Evolutionary conservation across 306 rosid species (phyloP), one percentile per base, ranked within the genome.

Genomic region (Sphenostylis stenocarpa): DNA sequence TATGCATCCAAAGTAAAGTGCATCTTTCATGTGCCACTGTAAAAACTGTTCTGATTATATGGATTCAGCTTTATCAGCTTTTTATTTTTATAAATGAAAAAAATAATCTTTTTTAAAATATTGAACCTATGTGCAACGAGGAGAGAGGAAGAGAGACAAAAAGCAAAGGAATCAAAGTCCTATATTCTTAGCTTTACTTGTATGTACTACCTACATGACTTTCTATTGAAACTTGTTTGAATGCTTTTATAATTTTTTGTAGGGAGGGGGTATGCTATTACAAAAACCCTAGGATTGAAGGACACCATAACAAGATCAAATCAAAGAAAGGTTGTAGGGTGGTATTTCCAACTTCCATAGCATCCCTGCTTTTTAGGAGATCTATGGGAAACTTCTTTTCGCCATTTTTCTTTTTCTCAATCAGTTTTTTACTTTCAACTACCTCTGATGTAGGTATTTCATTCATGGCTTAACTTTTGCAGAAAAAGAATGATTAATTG

Each of bases 151-250:
- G 74, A 72, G 58, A 64, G 67, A 77, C 49, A 62, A 45, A 75
- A 63, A 64, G 63, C 57, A 77, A 36, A 67, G 66, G 77, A 69
- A 75, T 75, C 77, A 47, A 68, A 28, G 62, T 52, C 19, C 72
- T 79, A 24, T 62, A 65, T 65, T 16, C 64, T 58, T 66, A 67
- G 75, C 78, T 80, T 80, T 80, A 65, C 75, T 43, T 67, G 75
- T 77, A 43, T 77, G 81, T 67, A 41, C 58, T 7, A 67, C 36
- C 56, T 72, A 67, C 28, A 52, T 26, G 41, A 64, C 75, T 80
- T 72, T 80, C 5, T 67, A 3, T 43, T 31, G 20, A 64, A 65
- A 51, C 73, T 24, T 34, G 68, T 43, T 80, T 74, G 84, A 74
- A 74, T 73, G 74, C 76, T 60, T 60, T 28, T 12, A 10, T 73